Percentiles rank a stretch among this genome's conserved stretches.
Conservation (phyloP, 257 asterid species). For the Linaria vulgaris region DNA sequence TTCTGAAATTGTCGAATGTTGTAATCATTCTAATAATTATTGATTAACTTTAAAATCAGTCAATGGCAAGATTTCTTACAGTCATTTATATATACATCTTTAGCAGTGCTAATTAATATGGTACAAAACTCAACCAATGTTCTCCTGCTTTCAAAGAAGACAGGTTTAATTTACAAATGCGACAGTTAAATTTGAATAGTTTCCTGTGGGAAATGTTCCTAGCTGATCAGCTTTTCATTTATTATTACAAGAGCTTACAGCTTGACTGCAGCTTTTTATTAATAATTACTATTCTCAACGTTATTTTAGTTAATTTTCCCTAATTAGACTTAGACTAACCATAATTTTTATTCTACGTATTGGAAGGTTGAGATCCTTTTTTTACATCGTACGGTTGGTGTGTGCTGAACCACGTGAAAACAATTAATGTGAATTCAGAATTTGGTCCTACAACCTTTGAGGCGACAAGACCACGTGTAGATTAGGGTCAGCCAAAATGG, state of each 20-base stretch:
- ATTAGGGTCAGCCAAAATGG: background rate
- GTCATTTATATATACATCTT: background rate
- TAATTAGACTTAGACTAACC: background rate
- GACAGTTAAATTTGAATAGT: background rate
- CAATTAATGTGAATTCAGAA: conserved; percentile 20
- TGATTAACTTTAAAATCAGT: no score
- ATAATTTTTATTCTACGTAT: background rate
- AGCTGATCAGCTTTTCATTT: conserved; percentile 16
- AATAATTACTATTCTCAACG: no score
- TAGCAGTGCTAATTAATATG: background rate
- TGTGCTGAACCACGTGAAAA: conserved; percentile 26
- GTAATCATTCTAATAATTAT: no score
- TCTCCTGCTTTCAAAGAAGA: background rate
- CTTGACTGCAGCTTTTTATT: conserved; percentile 20
- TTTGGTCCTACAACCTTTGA: conserved; percentile 7
- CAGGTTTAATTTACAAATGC: background rate
- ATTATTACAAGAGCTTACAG: conserved; percentile 11
- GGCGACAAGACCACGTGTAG: conserved; percentile 27
- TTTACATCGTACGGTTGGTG: conserved; percentile 4
- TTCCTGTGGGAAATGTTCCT: conserved; percentile 23
- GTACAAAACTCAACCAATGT: background rate
- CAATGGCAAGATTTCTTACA: no score
- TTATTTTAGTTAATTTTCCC: background rate
- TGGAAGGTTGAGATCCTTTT: conserved; percentile 3
- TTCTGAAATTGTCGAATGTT: no score